These are phyloP conservation scores for Phytophthora chlamydospora DNA, from an alignment of 352 stramenopile genomes.

Conservation along the genomic window DNA sequence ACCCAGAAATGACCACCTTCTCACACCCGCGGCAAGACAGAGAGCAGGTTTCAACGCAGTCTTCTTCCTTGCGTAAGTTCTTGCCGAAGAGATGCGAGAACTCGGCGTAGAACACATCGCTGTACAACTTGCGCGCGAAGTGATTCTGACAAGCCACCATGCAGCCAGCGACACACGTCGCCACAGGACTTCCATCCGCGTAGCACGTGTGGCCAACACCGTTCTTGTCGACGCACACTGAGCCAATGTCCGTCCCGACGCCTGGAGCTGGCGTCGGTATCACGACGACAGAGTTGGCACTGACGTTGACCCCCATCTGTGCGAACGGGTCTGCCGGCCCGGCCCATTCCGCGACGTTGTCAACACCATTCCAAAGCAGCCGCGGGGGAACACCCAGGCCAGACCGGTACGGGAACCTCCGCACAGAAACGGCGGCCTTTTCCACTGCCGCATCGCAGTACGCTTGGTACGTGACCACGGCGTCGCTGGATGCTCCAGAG, in stretches of 20 bases:
- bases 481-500: conserved; percentile 33
- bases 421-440: conserved; percentile 34
- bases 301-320: conserved; percentile 58
- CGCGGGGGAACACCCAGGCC: conserved; percentile 43
- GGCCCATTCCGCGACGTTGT: conserved; percentile 41
- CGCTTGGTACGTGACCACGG: conserved; percentile 67
- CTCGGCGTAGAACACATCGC: conserved; percentile 42
- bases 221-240: conserved; percentile 69
- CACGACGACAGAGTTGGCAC: conserved; percentile 48
- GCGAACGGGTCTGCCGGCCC: conserved; percentile 67
- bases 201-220: conserved; percentile 71
- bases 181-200: conserved; percentile 34
- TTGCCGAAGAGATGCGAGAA: conserved; percentile 80
- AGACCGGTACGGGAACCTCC: conserved; percentile 58
- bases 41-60: conserved; percentile 70
- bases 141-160: conserved; percentile 55
- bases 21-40: conserved; percentile 73
- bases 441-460: conserved; percentile 61
- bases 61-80: conserved; percentile 67
- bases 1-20: conserved; percentile 57
- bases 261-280: conserved; percentile 19
- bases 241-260: conserved; percentile 41
- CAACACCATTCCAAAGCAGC: conserved; percentile 73
- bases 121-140: conserved; percentile 52
- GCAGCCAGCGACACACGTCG: conserved; percentile 65